Evolutionary conservation across 139 green algal genomes (phyloP).

Genomic region (Closterium sp.): DNA sequence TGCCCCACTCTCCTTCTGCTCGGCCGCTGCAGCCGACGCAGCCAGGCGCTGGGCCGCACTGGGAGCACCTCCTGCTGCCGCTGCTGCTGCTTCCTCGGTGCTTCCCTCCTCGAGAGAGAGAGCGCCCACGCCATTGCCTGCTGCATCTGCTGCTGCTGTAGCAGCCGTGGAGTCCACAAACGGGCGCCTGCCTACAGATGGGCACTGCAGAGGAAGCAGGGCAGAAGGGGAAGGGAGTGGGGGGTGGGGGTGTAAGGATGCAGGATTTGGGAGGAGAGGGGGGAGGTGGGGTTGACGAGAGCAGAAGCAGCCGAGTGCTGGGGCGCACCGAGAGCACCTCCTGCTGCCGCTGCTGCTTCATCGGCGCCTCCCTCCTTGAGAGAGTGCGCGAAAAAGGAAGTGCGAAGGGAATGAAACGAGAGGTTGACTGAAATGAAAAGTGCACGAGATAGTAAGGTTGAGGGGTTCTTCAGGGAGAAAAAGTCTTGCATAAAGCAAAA

Average conservation of each 20-base stretch:
- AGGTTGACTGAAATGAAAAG: too few species aligned
- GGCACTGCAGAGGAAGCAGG: constrained; percentile 58
- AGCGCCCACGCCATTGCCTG: background rate
- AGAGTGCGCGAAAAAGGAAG: too few species aligned
- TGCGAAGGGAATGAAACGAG: too few species aligned
- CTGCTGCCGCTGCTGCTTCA: too few species aligned
- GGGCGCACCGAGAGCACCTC: too few species aligned
- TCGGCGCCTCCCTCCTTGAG: too few species aligned
- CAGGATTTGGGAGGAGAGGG: background rate
- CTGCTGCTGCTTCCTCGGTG: constrained; percentile 19
- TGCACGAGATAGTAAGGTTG: too few species aligned
- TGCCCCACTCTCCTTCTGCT: constrained; percentile 59
- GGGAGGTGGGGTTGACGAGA: too few species aligned
- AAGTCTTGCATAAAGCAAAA: too few species aligned
- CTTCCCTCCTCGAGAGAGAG: constrained; percentile 30
- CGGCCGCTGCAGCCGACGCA: constrained; percentile 27
- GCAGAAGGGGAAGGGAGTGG: background rate
- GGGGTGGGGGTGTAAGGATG: background rate
- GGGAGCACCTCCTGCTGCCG: constrained; percentile 18
- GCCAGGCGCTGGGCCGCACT: constrained; percentile 46
- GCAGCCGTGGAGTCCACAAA: constrained; percentile 14
- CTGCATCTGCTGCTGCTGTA: background rate
- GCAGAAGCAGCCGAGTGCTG: too few species aligned
- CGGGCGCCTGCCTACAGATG: constrained; percentile 68
- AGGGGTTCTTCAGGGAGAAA: too few species aligned